Evolutionary conservation across 495 filamentous ascomycete species (phyloP), one percentile per base, ranked within the genome.

Genomic region (Aspergillus biplanus): DNA sequence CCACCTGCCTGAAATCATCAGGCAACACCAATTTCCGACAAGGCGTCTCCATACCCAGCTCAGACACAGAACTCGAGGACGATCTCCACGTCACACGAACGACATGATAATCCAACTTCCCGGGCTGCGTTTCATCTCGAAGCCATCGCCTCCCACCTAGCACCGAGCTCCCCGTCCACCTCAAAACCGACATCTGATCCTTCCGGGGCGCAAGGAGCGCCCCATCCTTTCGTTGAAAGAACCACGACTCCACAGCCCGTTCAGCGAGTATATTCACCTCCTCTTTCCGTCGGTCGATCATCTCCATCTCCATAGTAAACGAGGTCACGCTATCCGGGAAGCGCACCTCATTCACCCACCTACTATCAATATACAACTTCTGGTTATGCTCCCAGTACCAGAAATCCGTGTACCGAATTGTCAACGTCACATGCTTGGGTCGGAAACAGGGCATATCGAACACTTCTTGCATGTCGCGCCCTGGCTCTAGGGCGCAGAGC

Each of bases 361-460:
- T 31, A 12, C 48, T 65, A 7, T 55, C 59, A 15, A 77, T 66
- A 33, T 62, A 61, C 2, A 77, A 44, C 3, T 53, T 61, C 39
- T 53, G 7, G 33, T 74, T 63, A 0, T 32, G 0, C 50, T 75
- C 69, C 74, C 71, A 77, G 6, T 33, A 48, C 69, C 69, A 74
- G 56, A 70, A 74, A 55, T 77, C 71, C 18, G 69, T 69, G 47
- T 75, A 71, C 16, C 74, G 66, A 31, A 77, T 59, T 34, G 72
- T 75, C 3, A 75, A 47, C 0, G 63, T 67, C 16, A 77, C 58
- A 31, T 52, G 33, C 27, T 37, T 66, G 13, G 74, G 72, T 7
- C 58, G 18, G 27, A 73, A 67, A 16, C 66, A 53, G n/a, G 32
- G 44, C 42, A 65, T 54, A 6, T 33, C 52, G 4, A 76, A 58